phyloP scores from a whole-genome alignment of 2,329 filamentous ascomycete genomes.

The Arthrobotrys musiformis region DNA sequence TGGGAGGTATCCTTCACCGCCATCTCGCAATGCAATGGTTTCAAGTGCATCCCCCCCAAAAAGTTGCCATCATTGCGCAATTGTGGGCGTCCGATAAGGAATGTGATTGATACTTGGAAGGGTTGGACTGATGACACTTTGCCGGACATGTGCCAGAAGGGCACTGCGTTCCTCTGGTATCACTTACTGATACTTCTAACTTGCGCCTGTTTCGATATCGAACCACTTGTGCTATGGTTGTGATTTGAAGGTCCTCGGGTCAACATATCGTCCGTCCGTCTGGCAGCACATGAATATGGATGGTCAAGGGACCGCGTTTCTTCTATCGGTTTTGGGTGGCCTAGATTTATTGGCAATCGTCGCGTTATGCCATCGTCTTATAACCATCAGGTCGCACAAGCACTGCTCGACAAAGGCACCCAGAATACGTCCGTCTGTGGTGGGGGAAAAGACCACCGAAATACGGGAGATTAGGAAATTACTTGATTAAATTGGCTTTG shows the following conservation, averaged over 20 bases:
- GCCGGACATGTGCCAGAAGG: not conserved
- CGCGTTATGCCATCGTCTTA: not conserved
- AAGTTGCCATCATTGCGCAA: conserved; percentile 55
- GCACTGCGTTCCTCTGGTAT: not conserved
- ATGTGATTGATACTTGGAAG: conserved; percentile 24
- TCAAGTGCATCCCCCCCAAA: not conserved
- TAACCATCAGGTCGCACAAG: not conserved
- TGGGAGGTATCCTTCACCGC: not conserved
- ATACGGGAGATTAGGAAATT: not conserved
- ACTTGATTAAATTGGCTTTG: conserved; percentile 14
- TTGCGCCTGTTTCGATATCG: not conserved
- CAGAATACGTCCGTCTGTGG: not conserved
- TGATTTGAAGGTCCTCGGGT: not conserved
- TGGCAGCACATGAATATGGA: not conserved
- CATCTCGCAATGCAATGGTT: conserved; percentile 1
- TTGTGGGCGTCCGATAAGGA: conserved; percentile 17
- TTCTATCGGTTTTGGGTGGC: not conserved
- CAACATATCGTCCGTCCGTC: not conserved
- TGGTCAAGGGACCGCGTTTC: not conserved
- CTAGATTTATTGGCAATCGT: conserved; percentile 5
- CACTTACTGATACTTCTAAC: not conserved
- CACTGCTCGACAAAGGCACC: not conserved
- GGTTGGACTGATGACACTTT: conserved; percentile 1
- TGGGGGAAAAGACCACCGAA: not conserved
- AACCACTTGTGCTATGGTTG: not conserved